These are phyloP conservation scores for Podospora didyma DNA, from an alignment of 495 filamentous ascomycete species.

Conservation along the genomic window DNA sequence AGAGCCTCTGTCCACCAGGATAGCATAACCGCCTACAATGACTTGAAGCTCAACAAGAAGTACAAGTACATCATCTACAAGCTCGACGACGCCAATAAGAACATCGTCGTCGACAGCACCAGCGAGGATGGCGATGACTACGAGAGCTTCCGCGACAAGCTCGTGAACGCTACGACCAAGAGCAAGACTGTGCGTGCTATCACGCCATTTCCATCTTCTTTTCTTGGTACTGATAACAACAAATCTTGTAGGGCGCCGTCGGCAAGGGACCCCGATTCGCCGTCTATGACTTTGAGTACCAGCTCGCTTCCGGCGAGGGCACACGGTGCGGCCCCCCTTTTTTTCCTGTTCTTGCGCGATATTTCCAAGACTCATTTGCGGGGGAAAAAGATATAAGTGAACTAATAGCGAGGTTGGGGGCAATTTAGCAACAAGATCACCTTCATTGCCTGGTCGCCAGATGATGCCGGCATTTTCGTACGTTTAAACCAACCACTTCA, in stretches of 20 bases:
- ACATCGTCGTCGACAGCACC: slow-evolving; percentile 77
- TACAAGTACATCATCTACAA: slow-evolving; percentile 97
- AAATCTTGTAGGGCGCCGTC: slow-evolving; percentile 44
- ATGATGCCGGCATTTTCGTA: slow-evolving; percentile 78
- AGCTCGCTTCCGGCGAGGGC: slow-evolving; percentile 74
- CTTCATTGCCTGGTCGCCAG: slow-evolving; percentile 91
- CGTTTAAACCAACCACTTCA: no score
- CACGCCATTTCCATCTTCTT: neutral
- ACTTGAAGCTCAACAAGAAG: slow-evolving; percentile 84
- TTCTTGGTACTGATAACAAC: neutral
- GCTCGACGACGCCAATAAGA: slow-evolving; percentile 86
- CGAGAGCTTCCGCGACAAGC: slow-evolving; percentile 75
- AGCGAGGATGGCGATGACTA: slow-evolving; percentile 54
- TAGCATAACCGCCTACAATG: slow-evolving; percentile 79
- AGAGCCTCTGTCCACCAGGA: slow-evolving; percentile 78
- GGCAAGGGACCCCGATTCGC: slow-evolving; percentile 85
- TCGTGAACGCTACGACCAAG: slow-evolving; percentile 57
- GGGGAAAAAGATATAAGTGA: neutral
- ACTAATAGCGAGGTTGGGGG: slow-evolving; percentile 13
- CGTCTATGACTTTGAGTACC: slow-evolving; percentile 86
- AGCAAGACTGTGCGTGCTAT: slow-evolving; percentile 28
- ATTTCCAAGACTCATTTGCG: neutral
- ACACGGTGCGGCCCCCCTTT: slow-evolving; percentile 50
- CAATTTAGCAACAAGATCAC: slow-evolving; percentile 81
- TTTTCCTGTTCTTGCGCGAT: neutral